Base-by-base conservation (phyloP, 2,329 filamentous ascomycete genomes). In the Stagonosporopsis tanaceti region DNA sequence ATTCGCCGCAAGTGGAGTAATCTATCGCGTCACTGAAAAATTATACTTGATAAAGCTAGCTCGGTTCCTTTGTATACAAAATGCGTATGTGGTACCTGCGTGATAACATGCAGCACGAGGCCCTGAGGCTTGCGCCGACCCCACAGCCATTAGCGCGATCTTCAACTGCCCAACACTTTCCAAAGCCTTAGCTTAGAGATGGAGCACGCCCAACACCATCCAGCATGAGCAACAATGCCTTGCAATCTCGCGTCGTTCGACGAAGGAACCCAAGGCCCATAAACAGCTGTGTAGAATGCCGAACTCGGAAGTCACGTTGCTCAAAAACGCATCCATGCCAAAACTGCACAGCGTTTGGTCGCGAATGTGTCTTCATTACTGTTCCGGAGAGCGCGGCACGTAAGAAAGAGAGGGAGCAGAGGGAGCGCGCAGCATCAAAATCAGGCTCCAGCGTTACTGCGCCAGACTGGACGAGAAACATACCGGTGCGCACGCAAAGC, bases 241-340 rank as follows among this genome's bases (percentile, higher is more conserved):
- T 74, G 63, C 74, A 76, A 67, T 75, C 72, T 60, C 64, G 74
- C 68, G 71, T 76, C 62, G 74, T 76, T 56, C 72, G 74, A 53
- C 62, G 74, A 59, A 67, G 74, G 61, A 76, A 76, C 62, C 74
- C 74, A 65, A 67, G 74, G 34, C 73, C 74, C 38, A 76, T 76
- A 58, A 76, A 76, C 64, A 74, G 70, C 20, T 76, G 74, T 58
- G 71, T 76, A 57, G 74, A 76, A 57, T 76, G 74, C 59, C 72
- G 74, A 53, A 75, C 73, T 37, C 70, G 74, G 32, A 76, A 76
- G 59, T 73, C 69, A 56, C 67, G 73, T 56, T 76, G 74, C 60
- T 74, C 70, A n/a, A 76, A 76, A 59, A 76, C 74, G 35, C 72
- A 76, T 41, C 74, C 74, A 38, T 76, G 74, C 59, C 73, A 76